Conservation (phyloP, 2,329 filamentous ascomycete species). For the Chaetomiaceae sp. region DNA sequence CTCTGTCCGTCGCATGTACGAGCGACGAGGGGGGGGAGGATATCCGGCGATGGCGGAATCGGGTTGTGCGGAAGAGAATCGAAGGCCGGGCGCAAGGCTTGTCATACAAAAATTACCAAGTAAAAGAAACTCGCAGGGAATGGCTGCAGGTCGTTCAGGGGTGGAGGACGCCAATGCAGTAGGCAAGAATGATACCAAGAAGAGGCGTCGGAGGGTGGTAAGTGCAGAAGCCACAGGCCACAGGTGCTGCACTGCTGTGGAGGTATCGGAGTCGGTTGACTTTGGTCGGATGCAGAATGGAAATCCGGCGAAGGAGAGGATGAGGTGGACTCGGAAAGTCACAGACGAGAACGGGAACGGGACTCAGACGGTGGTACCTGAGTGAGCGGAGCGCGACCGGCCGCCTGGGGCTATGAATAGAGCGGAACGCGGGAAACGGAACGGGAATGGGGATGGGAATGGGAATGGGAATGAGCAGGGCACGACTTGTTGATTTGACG, state of each 20-base stretch:
- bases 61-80: background rate
- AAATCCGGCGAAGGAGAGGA: too few species aligned
- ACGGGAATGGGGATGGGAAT: background rate
- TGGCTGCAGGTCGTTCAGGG: background rate
- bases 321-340: too few species aligned
- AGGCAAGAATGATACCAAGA: background rate
- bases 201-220: background rate
- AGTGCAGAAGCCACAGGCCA: too few species aligned
- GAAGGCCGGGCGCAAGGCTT: background rate
- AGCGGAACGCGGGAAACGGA: constrained; percentile 3
- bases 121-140: background rate
- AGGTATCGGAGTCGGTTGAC: background rate
- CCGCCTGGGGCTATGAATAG: constrained; percentile 12
- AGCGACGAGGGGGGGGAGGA: too few species aligned
- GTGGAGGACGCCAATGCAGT: background rate
- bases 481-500: background rate
- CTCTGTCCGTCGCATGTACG: background rate
- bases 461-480: too few species aligned
- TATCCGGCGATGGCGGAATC: background rate
- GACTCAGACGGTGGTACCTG: too few species aligned
- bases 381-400: constrained; percentile 16
- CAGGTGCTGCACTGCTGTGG: too few species aligned
- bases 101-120: background rate
- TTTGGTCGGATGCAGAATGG: too few species aligned
- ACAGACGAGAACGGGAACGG: too few species aligned